Conservation (phyloP, 768 basidiomycete species). For the Suillus sp. region DNA sequence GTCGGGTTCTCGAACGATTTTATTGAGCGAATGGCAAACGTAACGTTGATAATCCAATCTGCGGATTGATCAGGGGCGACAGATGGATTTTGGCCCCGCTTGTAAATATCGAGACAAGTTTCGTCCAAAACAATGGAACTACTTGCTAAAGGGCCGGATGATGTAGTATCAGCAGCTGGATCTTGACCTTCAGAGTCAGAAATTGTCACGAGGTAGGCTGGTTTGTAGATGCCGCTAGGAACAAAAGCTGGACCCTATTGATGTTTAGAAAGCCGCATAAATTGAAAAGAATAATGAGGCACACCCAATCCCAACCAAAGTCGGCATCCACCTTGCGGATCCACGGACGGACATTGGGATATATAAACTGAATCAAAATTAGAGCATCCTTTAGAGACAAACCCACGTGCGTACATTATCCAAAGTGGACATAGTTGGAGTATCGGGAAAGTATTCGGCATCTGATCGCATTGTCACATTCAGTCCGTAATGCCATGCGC, state of each 20-base stretch:
- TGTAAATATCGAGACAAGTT: constrained; percentile 55
- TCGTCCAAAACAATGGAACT: constrained; percentile 51
- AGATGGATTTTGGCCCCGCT: constrained; percentile 49
- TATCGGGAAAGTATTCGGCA: constrained; percentile 45
- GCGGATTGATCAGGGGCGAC: constrained; percentile 47
- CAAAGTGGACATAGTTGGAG: constrained; percentile 18
- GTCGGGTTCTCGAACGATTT: constrained; percentile 35
- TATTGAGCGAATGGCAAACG: constrained; percentile 50
- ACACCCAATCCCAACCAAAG: constrained; percentile 66
- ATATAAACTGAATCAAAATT: constrained; percentile 45
- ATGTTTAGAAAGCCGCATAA: constrained; percentile 2
- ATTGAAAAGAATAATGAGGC: constrained; percentile 4
- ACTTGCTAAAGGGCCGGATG: constrained; percentile 20
- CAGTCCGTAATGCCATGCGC: constrained; percentile 53
- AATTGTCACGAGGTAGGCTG: constrained; percentile 53
- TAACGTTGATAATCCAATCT: constrained; percentile 59
- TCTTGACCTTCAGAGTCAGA: constrained; percentile 24
- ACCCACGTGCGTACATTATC: constrained; percentile 33
- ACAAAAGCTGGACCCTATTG: constrained; percentile 57
- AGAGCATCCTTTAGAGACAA: neutral
- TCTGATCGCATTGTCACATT: constrained; percentile 55
- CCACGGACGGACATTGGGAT: constrained; percentile 48
- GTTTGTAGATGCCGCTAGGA: constrained; percentile 56
- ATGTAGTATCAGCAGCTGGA: constrained; percentile 28
- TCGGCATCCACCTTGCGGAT: constrained; percentile 55